Evolutionary conservation across 2,329 filamentous ascomycete genomes (phyloP).

Genomic region (Ceratocystis cubensis): DNA sequence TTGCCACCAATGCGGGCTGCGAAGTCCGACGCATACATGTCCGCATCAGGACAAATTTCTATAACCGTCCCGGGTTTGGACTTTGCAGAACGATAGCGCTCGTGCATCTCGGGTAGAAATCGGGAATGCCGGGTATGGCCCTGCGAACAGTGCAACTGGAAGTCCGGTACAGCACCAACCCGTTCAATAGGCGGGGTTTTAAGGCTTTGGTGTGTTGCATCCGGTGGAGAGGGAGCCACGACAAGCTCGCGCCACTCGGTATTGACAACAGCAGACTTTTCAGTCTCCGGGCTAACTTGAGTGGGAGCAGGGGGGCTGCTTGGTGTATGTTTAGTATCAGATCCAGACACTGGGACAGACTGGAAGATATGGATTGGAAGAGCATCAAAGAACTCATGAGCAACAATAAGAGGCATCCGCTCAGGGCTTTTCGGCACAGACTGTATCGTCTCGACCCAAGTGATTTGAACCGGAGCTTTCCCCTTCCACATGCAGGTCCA

Average conservation of each 20-base stretch:
- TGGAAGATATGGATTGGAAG: constrained; percentile 94
- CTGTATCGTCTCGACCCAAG: constrained; percentile 83
- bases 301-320: constrained; percentile 21
- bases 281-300: constrained; percentile 30
- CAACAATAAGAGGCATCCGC: constrained; percentile 74
- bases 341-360: constrained; percentile 43
- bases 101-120: constrained; percentile 70
- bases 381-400: constrained; percentile 97
- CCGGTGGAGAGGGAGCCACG: constrained; percentile 53
- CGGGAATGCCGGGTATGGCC: constrained; percentile 67
- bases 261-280: constrained; percentile 24
- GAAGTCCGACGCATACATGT: constrained; percentile 68
- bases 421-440: constrained; percentile 57
- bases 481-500: constrained; percentile 9
- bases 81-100: constrained; percentile 66
- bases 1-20: constrained; percentile 71
- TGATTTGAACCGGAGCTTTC: constrained; percentile 51
- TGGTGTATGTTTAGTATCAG: constrained; percentile 30
- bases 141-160: constrained; percentile 69
- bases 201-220: constrained; percentile 41
- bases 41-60: constrained; percentile 81
- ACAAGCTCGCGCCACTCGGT: constrained; percentile 69
- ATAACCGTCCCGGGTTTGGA: constrained; percentile 55
- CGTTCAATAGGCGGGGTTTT: constrained; percentile 41
- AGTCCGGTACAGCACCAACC: constrained; percentile 55